Conservation (phyloP, 208 protist genomes). For the Wallacemonas sp. region DNA sequence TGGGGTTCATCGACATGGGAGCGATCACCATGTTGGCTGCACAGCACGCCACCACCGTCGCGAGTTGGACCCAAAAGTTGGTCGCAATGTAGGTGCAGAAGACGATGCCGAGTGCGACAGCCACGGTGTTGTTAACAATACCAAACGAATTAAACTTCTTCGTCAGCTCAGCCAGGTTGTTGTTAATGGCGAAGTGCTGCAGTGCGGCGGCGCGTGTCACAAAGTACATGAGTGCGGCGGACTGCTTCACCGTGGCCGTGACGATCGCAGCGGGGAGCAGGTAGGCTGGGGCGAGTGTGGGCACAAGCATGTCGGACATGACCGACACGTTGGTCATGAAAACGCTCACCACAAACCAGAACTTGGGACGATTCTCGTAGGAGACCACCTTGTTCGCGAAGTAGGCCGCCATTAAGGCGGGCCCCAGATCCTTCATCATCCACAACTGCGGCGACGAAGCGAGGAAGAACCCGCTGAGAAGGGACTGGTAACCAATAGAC, state of each 20-base stretch:
- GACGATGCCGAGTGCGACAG: conserved; percentile 71
- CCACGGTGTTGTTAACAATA: conserved; percentile 79
- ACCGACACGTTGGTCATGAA: conserved; percentile 77
- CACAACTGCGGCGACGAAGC: conserved; percentile 79
- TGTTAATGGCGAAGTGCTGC: conserved; percentile 80
- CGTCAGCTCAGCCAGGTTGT: conserved; percentile 84
- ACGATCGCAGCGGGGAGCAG: conserved; percentile 65
- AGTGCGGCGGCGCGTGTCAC: conserved; percentile 73
- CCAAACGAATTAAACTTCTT: conserved; percentile 91
- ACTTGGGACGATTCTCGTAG: conserved; percentile 89
- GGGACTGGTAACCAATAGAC: conserved; percentile 83
- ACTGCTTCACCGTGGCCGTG: conserved; percentile 83
- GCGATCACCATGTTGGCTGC: conserved; percentile 60
- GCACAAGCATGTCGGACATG: conserved; percentile 82
- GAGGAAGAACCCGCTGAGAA: conserved; percentile 83
- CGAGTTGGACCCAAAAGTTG: conserved; percentile 68
- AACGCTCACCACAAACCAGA: conserved; percentile 84
- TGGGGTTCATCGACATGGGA: conserved; percentile 62
- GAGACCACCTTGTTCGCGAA: conserved; percentile 81
- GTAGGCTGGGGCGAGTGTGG: conserved; percentile 58
- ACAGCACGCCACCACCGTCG: conserved; percentile 68
- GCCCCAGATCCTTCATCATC: conserved; percentile 86
- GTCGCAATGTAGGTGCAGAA: conserved; percentile 61
- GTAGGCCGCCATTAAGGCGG: conserved; percentile 74
- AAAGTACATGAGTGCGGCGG: conserved; percentile 81